Conservation (phyloP, 1,284 basidiomycete genomes). For the Cryptococcus maquisensis region DNA sequence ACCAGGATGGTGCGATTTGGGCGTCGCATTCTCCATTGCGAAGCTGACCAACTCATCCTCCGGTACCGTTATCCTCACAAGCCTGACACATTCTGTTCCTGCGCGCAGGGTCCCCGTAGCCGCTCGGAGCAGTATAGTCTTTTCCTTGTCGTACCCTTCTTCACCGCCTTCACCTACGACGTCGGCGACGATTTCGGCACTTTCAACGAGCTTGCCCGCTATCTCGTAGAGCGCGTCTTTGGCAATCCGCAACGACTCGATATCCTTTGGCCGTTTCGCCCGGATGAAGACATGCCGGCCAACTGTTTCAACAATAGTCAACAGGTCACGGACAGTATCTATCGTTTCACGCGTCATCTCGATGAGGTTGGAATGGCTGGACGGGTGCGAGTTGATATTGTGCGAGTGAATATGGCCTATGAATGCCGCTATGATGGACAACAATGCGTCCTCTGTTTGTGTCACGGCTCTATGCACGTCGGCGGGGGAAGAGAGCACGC, state of each 20-base stretch:
- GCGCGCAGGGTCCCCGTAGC: conserved; percentile 83
- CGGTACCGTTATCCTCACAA: conserved; percentile 69
- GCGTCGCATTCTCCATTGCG: neutral
- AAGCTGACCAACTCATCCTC: conserved; percentile 27
- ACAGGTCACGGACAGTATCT: conserved; percentile 82
- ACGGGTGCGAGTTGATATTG: conserved; percentile 79
- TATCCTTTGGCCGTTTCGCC: conserved; percentile 48
- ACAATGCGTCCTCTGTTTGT: conserved; percentile 76
- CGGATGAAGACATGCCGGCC: conserved; percentile 57
- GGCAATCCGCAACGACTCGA: conserved; percentile 61
- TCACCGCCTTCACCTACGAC: conserved; percentile 51
- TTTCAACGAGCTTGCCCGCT: conserved; percentile 80
- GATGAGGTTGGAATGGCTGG: conserved; percentile 86
- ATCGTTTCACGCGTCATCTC: conserved; percentile 91
- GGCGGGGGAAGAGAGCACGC: conserved; percentile 6
- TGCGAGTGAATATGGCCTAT: conserved; percentile 95
- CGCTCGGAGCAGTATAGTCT: conserved; percentile 66
- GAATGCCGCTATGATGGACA: conserved; percentile 92
- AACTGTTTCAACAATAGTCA: conserved; percentile 88
- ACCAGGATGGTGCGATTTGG: conserved; percentile 5
- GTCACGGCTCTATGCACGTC: conserved; percentile 50
- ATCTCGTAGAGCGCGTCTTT: conserved; percentile 81
- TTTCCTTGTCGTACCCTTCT: conserved; percentile 72
- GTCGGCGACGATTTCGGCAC: conserved; percentile 62
- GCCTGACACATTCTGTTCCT: conserved; percentile 79